A percentile compares a stretch with the other conserved stretches of the same genome.
These are phyloP conservation scores for Fusarium veterinarium DNA, from an alignment of 2,329 filamentous ascomycete species.

Conservation along the genomic window DNA sequence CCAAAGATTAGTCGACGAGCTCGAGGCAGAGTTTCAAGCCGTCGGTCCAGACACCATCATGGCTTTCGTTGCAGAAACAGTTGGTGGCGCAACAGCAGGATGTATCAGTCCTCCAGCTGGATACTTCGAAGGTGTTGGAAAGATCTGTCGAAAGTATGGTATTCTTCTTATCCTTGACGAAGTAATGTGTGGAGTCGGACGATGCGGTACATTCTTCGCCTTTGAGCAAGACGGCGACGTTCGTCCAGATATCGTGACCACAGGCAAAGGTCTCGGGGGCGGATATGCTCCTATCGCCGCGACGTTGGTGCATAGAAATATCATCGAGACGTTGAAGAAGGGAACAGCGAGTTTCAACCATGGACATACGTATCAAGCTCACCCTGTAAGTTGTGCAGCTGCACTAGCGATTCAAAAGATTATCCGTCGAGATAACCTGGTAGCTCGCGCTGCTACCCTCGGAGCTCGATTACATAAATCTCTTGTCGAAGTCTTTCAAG, in stretches of 20 bases:
- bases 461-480: slow-evolving; percentile 60
- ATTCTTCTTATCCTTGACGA: slow-evolving; percentile 84
- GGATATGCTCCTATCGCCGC: slow-evolving; percentile 73
- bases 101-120: slow-evolving; percentile 74
- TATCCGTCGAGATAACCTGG: slow-evolving; percentile 65
- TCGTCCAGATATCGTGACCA: slow-evolving; percentile 71
- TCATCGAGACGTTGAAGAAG: slow-evolving; percentile 58
- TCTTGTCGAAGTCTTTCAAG: slow-evolving; percentile 56
- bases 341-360: slow-evolving; percentile 57
- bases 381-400: slow-evolving; percentile 68
- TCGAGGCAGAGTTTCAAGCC: slow-evolving; percentile 74
- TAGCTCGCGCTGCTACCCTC: slow-evolving; percentile 67
- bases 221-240: slow-evolving; percentile 69
- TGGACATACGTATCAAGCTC: slow-evolving; percentile 72
- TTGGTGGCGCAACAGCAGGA: slow-evolving; percentile 75
- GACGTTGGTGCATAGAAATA: slow-evolving; percentile 64
- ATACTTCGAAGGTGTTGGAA: slow-evolving; percentile 76
- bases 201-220: slow-evolving; percentile 69
- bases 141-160: slow-evolving; percentile 76
- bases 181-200: slow-evolving; percentile 76
- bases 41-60: slow-evolving; percentile 74
- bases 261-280: slow-evolving; percentile 74
- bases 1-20: slow-evolving; percentile 67
- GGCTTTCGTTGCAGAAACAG: slow-evolving; percentile 78
- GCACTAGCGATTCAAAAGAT: slow-evolving; percentile 72